Conservation (phyloP, 495 filamentous ascomycete species). For the Penicillium bovifimosum region DNA sequence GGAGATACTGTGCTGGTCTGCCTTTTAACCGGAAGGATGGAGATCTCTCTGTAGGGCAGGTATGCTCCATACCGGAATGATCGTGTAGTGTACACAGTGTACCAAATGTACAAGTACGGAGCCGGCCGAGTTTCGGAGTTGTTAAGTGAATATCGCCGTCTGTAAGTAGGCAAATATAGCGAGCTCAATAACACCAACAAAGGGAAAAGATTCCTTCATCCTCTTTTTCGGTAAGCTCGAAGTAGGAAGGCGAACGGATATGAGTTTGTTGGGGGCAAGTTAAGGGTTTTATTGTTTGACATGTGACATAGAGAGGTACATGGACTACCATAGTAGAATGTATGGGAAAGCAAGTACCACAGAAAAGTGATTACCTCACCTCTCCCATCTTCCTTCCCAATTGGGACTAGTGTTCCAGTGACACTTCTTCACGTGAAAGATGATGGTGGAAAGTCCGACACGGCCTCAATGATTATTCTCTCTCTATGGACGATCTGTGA, state of each 20-base stretch:
- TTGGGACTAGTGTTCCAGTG: neutral
- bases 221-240: conserved; percentile 1
- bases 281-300: neutral
- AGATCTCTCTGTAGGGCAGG: neutral
- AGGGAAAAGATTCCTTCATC: no score
- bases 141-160: no score
- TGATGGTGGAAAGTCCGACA: conserved; percentile 2
- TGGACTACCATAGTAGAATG: neutral
- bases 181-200: no score
- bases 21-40: neutral
- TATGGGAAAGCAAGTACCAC: neutral
- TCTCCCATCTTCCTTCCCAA: conserved; percentile 1
- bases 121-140: no score
- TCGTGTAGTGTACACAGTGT: neutral
- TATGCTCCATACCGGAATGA: neutral
- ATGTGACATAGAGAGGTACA: conserved; percentile 3
- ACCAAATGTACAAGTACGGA: no score
- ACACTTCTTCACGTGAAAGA: conserved; percentile 11
- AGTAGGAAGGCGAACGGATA: neutral
- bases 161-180: no score
- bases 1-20: no score
- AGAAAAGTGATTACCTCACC: conserved; percentile 3
- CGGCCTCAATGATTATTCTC: neutral
- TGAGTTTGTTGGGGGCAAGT: neutral
- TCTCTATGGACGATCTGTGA: conserved; percentile 5